Evolutionary conservation across 1,284 basidiomycete species (phyloP).

Genomic region (Ustilago xerochloae): DNA sequence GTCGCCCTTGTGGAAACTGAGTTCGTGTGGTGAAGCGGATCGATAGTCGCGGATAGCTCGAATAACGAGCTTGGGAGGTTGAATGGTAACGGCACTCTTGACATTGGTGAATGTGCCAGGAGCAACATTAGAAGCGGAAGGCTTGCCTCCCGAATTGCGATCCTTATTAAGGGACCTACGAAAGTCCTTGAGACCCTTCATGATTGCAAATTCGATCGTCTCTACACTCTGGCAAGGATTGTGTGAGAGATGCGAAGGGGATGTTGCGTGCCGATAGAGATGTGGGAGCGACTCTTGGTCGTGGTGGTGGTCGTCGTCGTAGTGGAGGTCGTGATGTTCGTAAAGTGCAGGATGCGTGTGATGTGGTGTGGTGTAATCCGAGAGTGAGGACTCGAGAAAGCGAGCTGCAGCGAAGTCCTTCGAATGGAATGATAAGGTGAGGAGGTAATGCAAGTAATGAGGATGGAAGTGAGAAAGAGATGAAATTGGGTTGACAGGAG

Average conservation of each 20-base stretch:
- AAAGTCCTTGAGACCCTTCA: constrained; percentile 66
- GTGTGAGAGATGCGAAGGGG: neutral
- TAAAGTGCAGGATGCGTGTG: too few relatives aligned
- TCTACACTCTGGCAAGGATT: neutral
- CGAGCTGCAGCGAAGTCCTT: neutral
- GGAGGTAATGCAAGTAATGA: neutral
- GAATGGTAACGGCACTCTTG: constrained; percentile 55
- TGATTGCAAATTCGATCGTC: constrained; percentile 9
- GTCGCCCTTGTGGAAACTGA: constrained; percentile 92
- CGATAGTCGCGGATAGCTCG: constrained; percentile 80
- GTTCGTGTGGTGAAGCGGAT: constrained; percentile 82
- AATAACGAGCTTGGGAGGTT: constrained; percentile 93
- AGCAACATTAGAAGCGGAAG: constrained; percentile 14
- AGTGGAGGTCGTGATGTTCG: neutral
- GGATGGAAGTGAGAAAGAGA: neutral
- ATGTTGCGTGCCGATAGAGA: neutral
- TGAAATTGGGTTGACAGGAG: too few relatives aligned
- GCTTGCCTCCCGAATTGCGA: constrained; percentile 51
- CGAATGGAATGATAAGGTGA: neutral
- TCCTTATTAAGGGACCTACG: constrained; percentile 63
- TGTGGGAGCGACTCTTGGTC: neutral
- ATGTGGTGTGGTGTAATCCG: neutral
- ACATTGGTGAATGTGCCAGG: constrained; percentile 47
- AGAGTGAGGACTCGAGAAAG: neutral
- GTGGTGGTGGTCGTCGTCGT: neutral